Percentiles rank a stretch among this genome's conserved stretches.
Evolutionary conservation across 805 yeast species (phyloP).

Genomic region (Pichia pseudocactophila): DNA sequence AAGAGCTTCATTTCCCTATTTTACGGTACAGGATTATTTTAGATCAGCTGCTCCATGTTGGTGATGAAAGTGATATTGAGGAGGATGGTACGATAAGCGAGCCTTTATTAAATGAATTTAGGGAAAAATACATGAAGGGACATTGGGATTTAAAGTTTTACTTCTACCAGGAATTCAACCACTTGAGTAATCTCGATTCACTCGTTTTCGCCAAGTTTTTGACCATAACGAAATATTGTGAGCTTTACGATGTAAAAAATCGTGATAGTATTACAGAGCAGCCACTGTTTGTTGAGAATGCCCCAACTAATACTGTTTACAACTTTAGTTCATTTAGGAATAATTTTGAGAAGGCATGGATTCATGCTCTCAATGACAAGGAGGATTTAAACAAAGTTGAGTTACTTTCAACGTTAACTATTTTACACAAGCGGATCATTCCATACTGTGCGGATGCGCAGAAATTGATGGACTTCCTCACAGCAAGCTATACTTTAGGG

Average conservation of each 20-base stretch:
- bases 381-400: slow-evolving; percentile 35
- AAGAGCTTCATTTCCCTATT: slow-evolving; percentile 58
- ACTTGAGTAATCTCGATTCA: slow-evolving; percentile 7
- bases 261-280: slow-evolving; percentile 24
- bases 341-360: slow-evolving; percentile 64
- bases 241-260: slow-evolving; percentile 27
- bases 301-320: slow-evolving; percentile 34
- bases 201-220: slow-evolving; percentile 32
- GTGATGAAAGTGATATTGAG: slow-evolving; percentile 32
- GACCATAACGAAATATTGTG: slow-evolving; percentile 28
- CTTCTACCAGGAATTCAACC: slow-evolving; percentile 44
- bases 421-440: slow-evolving; percentile 76
- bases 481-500: slow-evolving; percentile 63
- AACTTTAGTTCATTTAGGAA: slow-evolving; percentile 39
- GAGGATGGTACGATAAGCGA: slow-evolving; percentile 39
- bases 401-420: slow-evolving; percentile 57
- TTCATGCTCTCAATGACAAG: slow-evolving; percentile 40
- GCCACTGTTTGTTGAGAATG: slow-evolving; percentile 29
- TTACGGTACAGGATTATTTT: slow-evolving; percentile 38
- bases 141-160: slow-evolving; percentile 76
- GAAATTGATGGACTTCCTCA: slow-evolving; percentile 83
- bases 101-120: slow-evolving; percentile 38
- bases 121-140: slow-evolving; percentile 41
- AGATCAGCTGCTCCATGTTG: slow-evolving; percentile 23
- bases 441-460: slow-evolving; percentile 78